Percentiles rank a stretch among this genome's conserved stretches.
Evolutionary conservation across 1,284 basidiomycete species (phyloP).

Genomic region (Trametes pubescens): DNA sequence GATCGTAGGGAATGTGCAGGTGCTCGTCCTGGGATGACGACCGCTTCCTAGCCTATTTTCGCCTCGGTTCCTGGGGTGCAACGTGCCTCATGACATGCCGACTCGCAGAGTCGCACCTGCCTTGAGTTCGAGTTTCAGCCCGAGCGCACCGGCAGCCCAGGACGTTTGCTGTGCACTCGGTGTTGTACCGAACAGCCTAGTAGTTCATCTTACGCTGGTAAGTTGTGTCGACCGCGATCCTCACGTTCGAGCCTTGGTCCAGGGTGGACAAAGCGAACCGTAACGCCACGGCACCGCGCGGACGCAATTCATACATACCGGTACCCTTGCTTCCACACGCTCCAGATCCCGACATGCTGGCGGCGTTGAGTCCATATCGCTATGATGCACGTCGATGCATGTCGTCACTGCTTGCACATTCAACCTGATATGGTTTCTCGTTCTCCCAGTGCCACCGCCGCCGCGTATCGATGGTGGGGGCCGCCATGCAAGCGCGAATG

Average conservation of each 20-base stretch:
- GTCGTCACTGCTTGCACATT: background rate
- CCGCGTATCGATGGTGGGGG: conserved; percentile 12
- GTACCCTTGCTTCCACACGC: background rate
- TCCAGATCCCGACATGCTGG: background rate
- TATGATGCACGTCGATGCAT: too few species aligned
- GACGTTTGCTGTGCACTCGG: background rate
- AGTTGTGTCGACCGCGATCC: too few species aligned
- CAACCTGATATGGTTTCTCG: background rate
- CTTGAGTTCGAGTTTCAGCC: too few species aligned
- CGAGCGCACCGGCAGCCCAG: background rate
- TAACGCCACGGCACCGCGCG: conserved; percentile 16
- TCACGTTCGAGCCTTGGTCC: background rate
- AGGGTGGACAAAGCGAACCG: conserved; percentile 6
- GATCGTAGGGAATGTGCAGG: background rate
- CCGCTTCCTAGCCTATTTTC: conserved; percentile 6
- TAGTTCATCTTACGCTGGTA: too few species aligned
- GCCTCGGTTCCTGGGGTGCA: conserved; percentile 7
- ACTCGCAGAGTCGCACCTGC: too few species aligned
- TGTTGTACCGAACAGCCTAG: background rate
- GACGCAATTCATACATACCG: background rate
- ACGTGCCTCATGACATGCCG: conserved; percentile 17
- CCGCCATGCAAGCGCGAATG: background rate
- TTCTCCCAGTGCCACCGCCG: background rate
- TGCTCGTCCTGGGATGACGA: background rate
- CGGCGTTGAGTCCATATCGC: too few species aligned